phyloP scores from a whole-genome alignment of 2,329 filamentous ascomycete genomes.

The Oidium heveae region DNA sequence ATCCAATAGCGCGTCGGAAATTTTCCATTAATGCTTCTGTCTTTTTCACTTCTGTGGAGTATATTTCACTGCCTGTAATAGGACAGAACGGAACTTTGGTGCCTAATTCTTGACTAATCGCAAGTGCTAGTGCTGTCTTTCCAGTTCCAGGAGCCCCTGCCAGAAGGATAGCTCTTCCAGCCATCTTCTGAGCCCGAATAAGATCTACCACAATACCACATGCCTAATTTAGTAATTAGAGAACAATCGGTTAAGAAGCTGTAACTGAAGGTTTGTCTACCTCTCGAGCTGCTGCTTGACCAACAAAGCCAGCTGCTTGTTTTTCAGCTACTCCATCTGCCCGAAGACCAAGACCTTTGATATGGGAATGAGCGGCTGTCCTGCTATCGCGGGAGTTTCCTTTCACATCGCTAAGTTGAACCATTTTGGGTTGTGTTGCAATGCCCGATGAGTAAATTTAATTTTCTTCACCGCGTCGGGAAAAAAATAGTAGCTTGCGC shows the following conservation, averaged over 20 bases:
- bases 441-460: not conserved
- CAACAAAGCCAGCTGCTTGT: slow-evolving; percentile 63
- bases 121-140: slow-evolving; percentile 87
- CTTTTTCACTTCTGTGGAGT: slow-evolving; percentile 97
- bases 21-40: slow-evolving; percentile 99
- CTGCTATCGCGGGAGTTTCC: slow-evolving; percentile 84
- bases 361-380: slow-evolving; percentile 91
- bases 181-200: slow-evolving; percentile 93
- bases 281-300: slow-evolving; percentile 70
- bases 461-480: not conserved
- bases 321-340: slow-evolving; percentile 65
- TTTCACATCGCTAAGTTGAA: slow-evolving; percentile 85
- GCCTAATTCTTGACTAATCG: slow-evolving; percentile 87
- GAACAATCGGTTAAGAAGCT: slow-evolving; percentile 26
- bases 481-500: too few species aligned
- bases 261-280: slow-evolving; percentile 21
- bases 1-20: slow-evolving; percentile 83
- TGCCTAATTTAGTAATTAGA: slow-evolving; percentile 33
- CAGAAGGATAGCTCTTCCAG: slow-evolving; percentile 73
- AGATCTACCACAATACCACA: slow-evolving; percentile 90
- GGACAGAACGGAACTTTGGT: slow-evolving; percentile 97
- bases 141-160: slow-evolving; percentile 89
- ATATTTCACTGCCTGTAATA: slow-evolving; percentile 94
- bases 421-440: slow-evolving; percentile 26
- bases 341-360: slow-evolving; percentile 78